Percentiles rank a stretch among this genome's conserved stretches.
Evolutionary conservation across 2,329 filamentous ascomycete species (phyloP).

Genomic region (Dothideomycetes sp.): DNA sequence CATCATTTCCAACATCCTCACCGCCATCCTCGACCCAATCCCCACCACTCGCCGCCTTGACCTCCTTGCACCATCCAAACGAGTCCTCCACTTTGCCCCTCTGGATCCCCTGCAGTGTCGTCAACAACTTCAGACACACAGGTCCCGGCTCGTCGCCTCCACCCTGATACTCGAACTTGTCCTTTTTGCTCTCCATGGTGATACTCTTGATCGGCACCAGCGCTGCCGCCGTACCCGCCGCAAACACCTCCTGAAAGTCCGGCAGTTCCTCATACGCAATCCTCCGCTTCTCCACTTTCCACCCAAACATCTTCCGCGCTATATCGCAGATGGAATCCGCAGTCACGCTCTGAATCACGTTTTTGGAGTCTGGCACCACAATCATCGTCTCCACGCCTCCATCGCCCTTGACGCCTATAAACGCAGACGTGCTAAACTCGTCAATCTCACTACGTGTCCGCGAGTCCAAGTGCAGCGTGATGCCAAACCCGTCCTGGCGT

Average conservation of each 20-base stretch:
- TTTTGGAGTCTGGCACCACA: constrained; percentile 80
- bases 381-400: constrained; percentile 51
- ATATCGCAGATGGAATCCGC: constrained; percentile 69
- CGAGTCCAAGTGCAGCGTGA: constrained; percentile 87
- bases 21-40: constrained; percentile 10
- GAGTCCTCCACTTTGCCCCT: constrained; percentile 65
- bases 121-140: constrained; percentile 60
- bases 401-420: constrained; percentile 63
- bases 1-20: constrained; percentile 10
- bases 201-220: constrained; percentile 89
- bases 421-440: constrained; percentile 91
- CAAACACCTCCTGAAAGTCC: constrained; percentile 69
- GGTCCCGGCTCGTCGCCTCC: constrained; percentile 64
- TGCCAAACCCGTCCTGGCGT: constrained; percentile 69
- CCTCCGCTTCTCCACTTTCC: constrained; percentile 73
- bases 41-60: constrained; percentile 19
- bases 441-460: constrained; percentile 75
- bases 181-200: constrained; percentile 51
- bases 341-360: constrained; percentile 80
- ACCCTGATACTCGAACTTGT: constrained; percentile 45
- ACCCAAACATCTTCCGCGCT: constrained; percentile 66
- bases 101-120: constrained; percentile 76
- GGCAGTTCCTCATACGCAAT: constrained; percentile 55
- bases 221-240: constrained; percentile 82
- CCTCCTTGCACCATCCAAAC: constrained; percentile 57